Evolutionary conservation across 2,329 filamentous ascomycete genomes (phyloP), one percentile per base, ranked within the genome.

Genomic region (Calonectria hongkongensis): DNA sequence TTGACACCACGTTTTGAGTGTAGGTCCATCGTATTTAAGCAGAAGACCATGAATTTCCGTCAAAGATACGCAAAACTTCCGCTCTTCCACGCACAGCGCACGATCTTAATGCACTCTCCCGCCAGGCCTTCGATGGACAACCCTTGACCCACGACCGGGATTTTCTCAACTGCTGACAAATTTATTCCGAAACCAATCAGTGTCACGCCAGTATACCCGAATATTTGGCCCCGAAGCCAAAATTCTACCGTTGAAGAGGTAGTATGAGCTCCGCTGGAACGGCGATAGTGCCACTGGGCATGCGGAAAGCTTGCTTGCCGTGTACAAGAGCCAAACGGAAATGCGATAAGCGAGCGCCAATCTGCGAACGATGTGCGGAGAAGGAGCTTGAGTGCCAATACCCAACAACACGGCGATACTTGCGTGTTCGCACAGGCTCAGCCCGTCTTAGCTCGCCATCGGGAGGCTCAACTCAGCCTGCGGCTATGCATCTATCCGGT

Each of bases 311-410:
- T 4, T 73, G 71, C 33, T 33, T 54, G n/a, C n/a, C 71, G n/a
- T 73, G 71, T 28, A 66, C 71, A 12, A 67, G n/a, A 12, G 71
- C 68, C 18, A 73, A 73, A 39, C 63, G 71, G 16, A 68, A 68
- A n/a, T 73, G 71, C 30, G 68, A 73, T 21, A 71, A 56, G 56
- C 47, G 47, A 4, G 54, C 64, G 18, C 71, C 71, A 28, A n/a
- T 28, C 16, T 73, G 71, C 18, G 63, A 68, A 21, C 71, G 71
- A 3, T 73, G 71, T 21, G 63, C 66, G n/a, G 71, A 73, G 21
- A 60, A 47, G 27, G 71, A 68, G 15, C 39, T 71, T 15, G 71
- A 73, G 30, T 73, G 68, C 12, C 68, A 47, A 30, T 73, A 73
- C 50, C 68, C 71, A 4, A 67, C 47, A 30, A 58, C 66, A 39